Conservation (phyloP, 169 alveolate species). For the Plasmodium berghei region DNA sequence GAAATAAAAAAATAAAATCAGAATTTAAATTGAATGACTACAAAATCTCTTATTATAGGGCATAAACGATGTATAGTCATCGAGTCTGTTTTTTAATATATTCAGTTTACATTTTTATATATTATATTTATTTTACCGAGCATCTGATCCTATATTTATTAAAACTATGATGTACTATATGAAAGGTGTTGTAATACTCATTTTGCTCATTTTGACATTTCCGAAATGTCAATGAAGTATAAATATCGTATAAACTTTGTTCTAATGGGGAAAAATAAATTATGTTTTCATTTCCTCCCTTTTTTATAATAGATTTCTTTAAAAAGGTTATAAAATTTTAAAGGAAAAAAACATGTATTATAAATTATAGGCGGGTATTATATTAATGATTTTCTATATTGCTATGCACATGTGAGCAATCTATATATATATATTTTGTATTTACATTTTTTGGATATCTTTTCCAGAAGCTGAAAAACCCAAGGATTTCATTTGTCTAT, state of each 20-base stretch:
- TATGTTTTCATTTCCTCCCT: slow-evolving; percentile 38
- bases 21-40: not conserved
- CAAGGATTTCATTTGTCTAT: slow-evolving; percentile 54
- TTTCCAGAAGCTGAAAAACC: slow-evolving; percentile 59
- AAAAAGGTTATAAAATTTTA: slow-evolving; percentile 5
- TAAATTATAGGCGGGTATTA: too few relatives aligned
- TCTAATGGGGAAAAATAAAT: slow-evolving; percentile 63
- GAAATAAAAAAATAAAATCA: not conserved
- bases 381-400: not conserved
- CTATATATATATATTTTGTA: not conserved
- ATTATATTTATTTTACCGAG: slow-evolving; percentile 17
- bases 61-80: too few relatives aligned
- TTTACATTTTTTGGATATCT: slow-evolving; percentile 43
- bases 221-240: slow-evolving; percentile 35
- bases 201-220: slow-evolving; percentile 34
- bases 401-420: not conserved
- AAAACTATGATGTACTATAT: slow-evolving; percentile 41
- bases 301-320: slow-evolving; percentile 40
- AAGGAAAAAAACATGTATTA: not conserved
- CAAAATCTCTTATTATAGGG: too few relatives aligned
- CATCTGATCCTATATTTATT: slow-evolving; percentile 64
- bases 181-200: slow-evolving; percentile 53
- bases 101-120: slow-evolving; percentile 9
- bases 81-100: not conserved
- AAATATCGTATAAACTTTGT: slow-evolving; percentile 49